Conservation (phyloP, 2,329 filamentous ascomycete genomes). For the Talaromyces verruculosus region DNA sequence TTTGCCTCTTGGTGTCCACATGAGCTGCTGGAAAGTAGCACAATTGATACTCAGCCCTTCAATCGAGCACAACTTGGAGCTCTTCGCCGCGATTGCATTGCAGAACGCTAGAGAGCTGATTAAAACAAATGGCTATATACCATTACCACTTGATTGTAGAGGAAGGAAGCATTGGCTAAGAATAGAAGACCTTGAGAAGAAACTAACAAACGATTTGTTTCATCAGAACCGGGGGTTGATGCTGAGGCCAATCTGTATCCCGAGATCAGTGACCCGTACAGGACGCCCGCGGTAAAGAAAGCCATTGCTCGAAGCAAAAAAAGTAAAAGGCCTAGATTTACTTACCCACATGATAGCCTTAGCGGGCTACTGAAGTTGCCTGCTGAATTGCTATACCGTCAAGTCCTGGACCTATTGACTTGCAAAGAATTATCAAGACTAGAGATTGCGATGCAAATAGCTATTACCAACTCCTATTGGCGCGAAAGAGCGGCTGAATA, state of each 20-base stretch:
- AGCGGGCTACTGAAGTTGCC: not conserved
- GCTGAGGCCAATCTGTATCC: not conserved
- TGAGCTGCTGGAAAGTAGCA: not conserved
- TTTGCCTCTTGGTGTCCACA: not conserved
- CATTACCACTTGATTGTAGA: not conserved
- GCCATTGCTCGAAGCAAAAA: not conserved
- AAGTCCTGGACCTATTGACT: not conserved
- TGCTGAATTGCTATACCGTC: not conserved
- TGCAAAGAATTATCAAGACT: not conserved
- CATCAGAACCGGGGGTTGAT: not conserved
- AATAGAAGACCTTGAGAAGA: not conserved
- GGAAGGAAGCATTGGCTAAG: not conserved
- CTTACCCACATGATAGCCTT: not conserved
- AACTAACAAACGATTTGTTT: not conserved
- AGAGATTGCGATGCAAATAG: not conserved
- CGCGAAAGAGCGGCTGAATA: not conserved
- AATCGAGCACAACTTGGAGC: not conserved
- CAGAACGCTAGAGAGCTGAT: not conserved
- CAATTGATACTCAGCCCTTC: not conserved
- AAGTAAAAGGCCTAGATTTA: not conserved
- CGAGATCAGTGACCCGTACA: not conserved
- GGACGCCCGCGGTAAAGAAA: not conserved
- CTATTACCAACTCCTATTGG: not conserved
- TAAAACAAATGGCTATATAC: not conserved
- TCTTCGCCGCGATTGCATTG: not conserved